A percentile compares a stretch with the other conserved stretches of the same genome.
Conservation (phyloP, 129 eudicot species). For the Flaveria sonorensis region DNA sequence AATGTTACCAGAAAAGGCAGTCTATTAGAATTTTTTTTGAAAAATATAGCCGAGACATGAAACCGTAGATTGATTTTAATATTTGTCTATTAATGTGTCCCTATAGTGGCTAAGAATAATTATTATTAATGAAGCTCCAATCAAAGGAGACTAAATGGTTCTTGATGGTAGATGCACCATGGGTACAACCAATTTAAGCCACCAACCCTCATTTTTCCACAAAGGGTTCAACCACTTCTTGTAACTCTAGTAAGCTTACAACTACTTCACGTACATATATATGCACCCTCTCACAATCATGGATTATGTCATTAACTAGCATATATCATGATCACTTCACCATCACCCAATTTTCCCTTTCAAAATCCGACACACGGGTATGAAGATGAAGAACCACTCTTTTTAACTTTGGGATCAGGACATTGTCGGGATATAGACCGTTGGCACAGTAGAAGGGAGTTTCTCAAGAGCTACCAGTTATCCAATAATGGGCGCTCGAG, state of each 20-base stretch:
- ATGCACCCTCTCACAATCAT: neutral
- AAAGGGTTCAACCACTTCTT: constrained; percentile 39
- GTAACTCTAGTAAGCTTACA: neutral
- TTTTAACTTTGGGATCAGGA: neutral
- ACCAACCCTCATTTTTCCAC: constrained; percentile 35
- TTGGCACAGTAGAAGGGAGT: constrained; percentile 42
- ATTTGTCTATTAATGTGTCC: neutral
- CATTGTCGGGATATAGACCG: constrained; percentile 28
- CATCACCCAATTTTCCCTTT: constrained; percentile 20
- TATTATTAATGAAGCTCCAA: constrained; percentile 17
- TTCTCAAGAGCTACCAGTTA: constrained; percentile 35
- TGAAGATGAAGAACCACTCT: constrained; percentile 32
- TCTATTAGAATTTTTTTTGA: neutral
- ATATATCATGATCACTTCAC: constrained; percentile 32
- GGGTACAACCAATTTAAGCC: constrained; percentile 42
- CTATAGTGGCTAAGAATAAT: neutral
- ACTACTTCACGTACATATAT: neutral
- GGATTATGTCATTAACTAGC: neutral
- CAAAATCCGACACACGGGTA: neutral
- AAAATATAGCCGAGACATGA: neutral
- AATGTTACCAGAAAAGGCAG: neutral
- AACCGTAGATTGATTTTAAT: neutral
- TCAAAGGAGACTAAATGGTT: constrained; percentile 7
- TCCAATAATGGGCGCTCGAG: constrained; percentile 12
- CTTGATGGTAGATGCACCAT: constrained; percentile 33